Conservation (phyloP, 257 asterid species). For the Salvia miltiorrhiza region DNA sequence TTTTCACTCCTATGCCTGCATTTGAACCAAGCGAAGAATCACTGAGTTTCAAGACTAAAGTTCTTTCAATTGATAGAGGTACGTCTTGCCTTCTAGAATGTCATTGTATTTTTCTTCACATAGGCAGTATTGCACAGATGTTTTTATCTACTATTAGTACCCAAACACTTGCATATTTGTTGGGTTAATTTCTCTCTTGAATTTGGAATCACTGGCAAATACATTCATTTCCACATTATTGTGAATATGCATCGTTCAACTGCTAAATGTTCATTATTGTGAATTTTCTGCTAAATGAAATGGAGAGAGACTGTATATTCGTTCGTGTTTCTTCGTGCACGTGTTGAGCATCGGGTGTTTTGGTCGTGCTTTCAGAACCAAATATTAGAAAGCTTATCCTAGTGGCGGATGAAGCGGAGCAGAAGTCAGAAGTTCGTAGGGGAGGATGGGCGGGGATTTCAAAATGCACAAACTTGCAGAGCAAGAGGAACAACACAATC, state of each 20-base stretch:
- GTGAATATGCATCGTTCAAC: not conserved
- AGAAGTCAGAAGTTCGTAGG: constrained; percentile 27
- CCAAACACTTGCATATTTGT: not conserved
- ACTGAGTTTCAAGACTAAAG: constrained; percentile 23
- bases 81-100: not conserved
- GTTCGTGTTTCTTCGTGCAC: not conserved
- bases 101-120: not conserved
- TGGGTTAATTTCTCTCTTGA: too few relatives aligned
- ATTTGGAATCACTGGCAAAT: not conserved
- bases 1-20: constrained; percentile 38
- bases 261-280: too few relatives aligned
- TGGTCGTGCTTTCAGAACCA: constrained; percentile 33
- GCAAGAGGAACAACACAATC: constrained; percentile 59
- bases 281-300: not conserved
- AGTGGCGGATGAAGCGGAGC: constrained; percentile 34
- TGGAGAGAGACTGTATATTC: not conserved
- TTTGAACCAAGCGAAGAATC: constrained; percentile 28
- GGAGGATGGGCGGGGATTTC: constrained; percentile 23
- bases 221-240: not conserved
- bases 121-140: too few relatives aligned
- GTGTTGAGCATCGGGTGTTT: not conserved
- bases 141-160: not conserved
- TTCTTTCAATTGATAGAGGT: constrained; percentile 37
- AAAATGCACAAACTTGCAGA: constrained; percentile 32
- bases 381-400: constrained; percentile 29